phyloP scores from a whole-genome alignment of 768 basidiomycete genomes.

The Boletus pseudopeckii region DNA sequence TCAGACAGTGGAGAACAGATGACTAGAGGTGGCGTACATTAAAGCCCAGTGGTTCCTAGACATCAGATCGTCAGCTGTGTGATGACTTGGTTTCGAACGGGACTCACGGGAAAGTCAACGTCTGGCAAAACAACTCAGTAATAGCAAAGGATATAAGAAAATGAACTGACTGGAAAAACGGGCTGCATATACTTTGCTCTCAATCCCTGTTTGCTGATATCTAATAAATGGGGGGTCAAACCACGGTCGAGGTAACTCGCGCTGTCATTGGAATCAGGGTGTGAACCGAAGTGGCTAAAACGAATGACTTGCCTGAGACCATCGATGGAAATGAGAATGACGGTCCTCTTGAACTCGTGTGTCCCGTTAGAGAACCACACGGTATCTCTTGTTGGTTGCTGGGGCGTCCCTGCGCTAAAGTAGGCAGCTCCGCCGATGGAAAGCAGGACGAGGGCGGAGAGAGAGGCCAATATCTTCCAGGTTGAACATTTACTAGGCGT shows the following conservation, averaged over 20 bases:
- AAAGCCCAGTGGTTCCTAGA: conserved; percentile 85
- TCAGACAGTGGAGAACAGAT: background rate
- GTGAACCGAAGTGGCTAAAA: background rate
- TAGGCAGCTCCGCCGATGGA: conserved; percentile 11
- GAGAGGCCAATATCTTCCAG: conserved; percentile 13
- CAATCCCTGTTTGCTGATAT: conserved; percentile 78
- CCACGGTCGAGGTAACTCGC: conserved; percentile 87
- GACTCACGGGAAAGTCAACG: conserved; percentile 85
- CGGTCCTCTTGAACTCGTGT: conserved; percentile 75
- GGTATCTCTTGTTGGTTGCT: background rate
- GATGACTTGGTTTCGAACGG: background rate
- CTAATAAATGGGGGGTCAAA: conserved; percentile 77
- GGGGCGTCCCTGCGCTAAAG: background rate
- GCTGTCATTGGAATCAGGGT: conserved; percentile 35
- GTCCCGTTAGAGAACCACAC: conserved; percentile 73
- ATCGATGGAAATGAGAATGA: conserved; percentile 83
- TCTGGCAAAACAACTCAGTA: conserved; percentile 41
- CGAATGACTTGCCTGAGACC: conserved; percentile 58
- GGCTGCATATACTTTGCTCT: conserved; percentile 85
- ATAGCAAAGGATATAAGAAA: background rate
- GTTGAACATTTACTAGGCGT: background rate
- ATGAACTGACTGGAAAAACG: conserved; percentile 76
- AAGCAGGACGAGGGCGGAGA: conserved; percentile 17
- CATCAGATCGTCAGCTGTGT: background rate
- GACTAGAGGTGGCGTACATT: conserved; percentile 47